These are phyloP conservation scores for Dendrobium huoshanense DNA, from an alignment of 106 monocot species.

Conservation along the genomic window DNA sequence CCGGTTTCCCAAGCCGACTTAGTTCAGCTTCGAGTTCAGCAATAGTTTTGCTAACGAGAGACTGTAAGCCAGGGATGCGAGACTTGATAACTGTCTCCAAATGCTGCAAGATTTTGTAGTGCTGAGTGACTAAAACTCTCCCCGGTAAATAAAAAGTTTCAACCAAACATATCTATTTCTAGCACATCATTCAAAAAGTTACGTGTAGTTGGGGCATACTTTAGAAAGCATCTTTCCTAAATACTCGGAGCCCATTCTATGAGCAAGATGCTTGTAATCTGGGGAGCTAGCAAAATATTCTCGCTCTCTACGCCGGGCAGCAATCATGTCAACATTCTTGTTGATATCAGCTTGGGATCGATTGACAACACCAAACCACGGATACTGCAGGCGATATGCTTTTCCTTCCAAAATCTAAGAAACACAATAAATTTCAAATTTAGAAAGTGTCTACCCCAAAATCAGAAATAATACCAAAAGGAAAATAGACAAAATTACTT, in stretches of 20 bases:
- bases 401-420: conserved; percentile 59
- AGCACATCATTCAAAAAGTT: neutral
- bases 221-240: conserved; percentile 63
- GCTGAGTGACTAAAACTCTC: neutral
- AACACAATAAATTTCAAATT: neutral
- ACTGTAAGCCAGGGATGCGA: conserved; percentile 88
- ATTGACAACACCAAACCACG: conserved; percentile 67
- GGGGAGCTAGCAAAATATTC: conserved; percentile 55
- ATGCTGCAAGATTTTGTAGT: conserved; percentile 56
- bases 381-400: conserved; percentile 45
- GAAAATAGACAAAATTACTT: neutral
- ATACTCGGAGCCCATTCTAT: conserved; percentile 66
- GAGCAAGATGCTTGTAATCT: conserved; percentile 64
- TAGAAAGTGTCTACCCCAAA: neutral
- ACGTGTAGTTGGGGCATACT: conserved; percentile 11
- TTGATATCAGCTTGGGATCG: conserved; percentile 66
- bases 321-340: conserved; percentile 70
- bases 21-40: conserved; percentile 85
- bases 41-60: conserved; percentile 86
- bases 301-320: conserved; percentile 55
- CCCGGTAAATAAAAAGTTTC: neutral
- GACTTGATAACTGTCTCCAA: conserved; percentile 96
- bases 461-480: neutral
- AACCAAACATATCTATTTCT: neutral
- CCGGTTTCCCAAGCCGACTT: conserved; percentile 79